Percentiles rank a stretch among this genome's conserved stretches.
These are phyloP conservation scores for Notholithocarpus densiflorus DNA, from an alignment of 306 rosid species.

Conservation along the genomic window DNA sequence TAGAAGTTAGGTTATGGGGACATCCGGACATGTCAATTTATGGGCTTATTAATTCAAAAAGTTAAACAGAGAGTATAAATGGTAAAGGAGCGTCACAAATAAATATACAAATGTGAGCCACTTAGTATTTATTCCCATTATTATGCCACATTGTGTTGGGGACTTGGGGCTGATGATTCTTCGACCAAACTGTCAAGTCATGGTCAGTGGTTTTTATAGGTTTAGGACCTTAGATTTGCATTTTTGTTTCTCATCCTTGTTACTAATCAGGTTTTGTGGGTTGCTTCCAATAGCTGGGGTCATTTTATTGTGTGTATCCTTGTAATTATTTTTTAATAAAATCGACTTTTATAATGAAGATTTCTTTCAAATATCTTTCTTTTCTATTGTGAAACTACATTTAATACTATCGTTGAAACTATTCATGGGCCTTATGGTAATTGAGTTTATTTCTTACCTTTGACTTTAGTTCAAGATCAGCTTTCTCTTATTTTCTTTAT, in stretches of 20 bases:
- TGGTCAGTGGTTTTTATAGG: neutral
- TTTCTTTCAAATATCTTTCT: no score
- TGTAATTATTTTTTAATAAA: no score
- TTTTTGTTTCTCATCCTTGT: slow-evolving; percentile 1
- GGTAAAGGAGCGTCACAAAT: neutral
- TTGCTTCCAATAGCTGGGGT: neutral
- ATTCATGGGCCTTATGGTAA: neutral
- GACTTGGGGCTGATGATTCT: neutral
- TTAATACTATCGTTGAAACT: neutral
- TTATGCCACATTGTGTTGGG: neutral
- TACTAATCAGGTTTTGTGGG: neutral
- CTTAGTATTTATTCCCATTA: neutral
- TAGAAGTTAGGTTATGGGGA: neutral
- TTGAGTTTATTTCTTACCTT: neutral
- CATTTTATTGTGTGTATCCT: neutral
- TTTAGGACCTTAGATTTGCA: neutral
- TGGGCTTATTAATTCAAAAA: neutral
- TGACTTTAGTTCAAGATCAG: neutral
- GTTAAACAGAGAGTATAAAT: neutral
- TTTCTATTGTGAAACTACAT: no score
- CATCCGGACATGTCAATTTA: neutral
- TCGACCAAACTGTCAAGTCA: neutral
- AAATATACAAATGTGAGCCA: neutral
- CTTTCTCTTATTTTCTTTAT: neutral
- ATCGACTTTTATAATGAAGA: no score